Evolutionary conservation across 1,139 yeast species (phyloP), one percentile per base, ranked within the genome.

Genomic region (Insectozyma bohioensis): DNA sequence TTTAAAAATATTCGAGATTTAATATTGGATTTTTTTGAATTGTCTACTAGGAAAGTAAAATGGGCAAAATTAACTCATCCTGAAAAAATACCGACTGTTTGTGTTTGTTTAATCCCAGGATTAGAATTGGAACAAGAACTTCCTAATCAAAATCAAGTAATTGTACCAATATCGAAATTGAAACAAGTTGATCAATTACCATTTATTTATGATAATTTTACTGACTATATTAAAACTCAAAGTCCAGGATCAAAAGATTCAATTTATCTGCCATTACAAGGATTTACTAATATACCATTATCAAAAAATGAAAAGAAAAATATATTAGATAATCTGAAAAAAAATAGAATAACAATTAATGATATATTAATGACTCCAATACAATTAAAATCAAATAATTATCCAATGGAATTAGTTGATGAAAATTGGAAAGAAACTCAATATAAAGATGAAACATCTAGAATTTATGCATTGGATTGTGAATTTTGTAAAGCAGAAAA

Each of bases 391-490:
- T 63, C 57, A 9, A 64, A 78, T 42, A 63, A 65, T 12, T 84
- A 80, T 47, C 95, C 95, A 0, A 59, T 80, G 10, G 14, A 22
- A 3, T 4, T 43, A 12, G 27, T 33, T 2, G 54, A 51, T 4
- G 72, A 63, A 1, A 42, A 34, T 0, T 84, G 85, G 84, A 73
- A 71, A 0, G 78, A 78, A 38, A 86, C 95, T 0, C 43, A 31
- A 12, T 43, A 51, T 1, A 70, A 73, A 43, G 74, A 67, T 1
- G 27, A 29, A 12, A 79, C 76, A 42, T 72, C 82, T 4, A 78
- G 67, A 34, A 78, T 84, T 0, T 86, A 75, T 61, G 94, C 95
- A 0, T 49, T 92, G 14, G 98, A 92, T 58, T 92, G 98, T 62
- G 98, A 92, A 58, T 92, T 92, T 85, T 87, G 96, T 53, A 62